Evolutionary conservation across 1,284 basidiomycete species (phyloP), one percentile per base, ranked within the genome.

Genomic region (Irpex sp.): DNA sequence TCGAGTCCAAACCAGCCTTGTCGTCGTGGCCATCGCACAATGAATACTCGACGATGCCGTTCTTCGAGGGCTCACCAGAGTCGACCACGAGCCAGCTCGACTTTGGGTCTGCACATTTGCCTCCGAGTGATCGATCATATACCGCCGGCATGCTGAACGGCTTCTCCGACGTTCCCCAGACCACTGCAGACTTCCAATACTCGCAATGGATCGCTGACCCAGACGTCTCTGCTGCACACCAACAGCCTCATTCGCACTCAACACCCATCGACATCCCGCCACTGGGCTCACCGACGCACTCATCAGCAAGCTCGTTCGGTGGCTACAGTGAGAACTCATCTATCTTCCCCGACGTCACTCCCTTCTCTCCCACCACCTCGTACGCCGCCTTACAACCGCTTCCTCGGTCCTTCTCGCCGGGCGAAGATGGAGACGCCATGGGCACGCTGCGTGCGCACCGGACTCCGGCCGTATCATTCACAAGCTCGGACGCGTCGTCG

Each of bases 181-280:
- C 65, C 52, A 55, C 60, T 66, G 40, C 40, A 44, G 78, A 76
- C 67, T 74, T 75, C 64, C 68, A 77, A 47, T 82, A 80, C 71
- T 76, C 80, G 2, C 77, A 79, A 67, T 89, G 88, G 87, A 78
- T 88, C 61, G 80, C 82, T 68, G 89, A 90, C 63, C 69, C 71
- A 47, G 81, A 83, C 58, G 26, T 36, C 21, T 47, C 44, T 11
- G 77, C 82, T n/a, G 78, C 82, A 4, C 80, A 83, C 2, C 82
- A 67, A 37, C 62, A 67, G 31, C 58, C 66, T 58, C 61, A 69
- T 54, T 26, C 26, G 26, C 26, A 26, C 26, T 72, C 74, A 48
- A 68, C 85, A 0, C 87, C 89, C 44, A 88, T 89, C 71, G 81
- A 86, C 66, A 86, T 87, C 65, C 85, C 86, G 44, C 76, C 80